A percentile compares a stretch with the other conserved stretches of the same genome.
phyloP scores from a whole-genome alignment of 2,329 filamentous ascomycete genomes.

The Xylariaceae sp. region DNA sequence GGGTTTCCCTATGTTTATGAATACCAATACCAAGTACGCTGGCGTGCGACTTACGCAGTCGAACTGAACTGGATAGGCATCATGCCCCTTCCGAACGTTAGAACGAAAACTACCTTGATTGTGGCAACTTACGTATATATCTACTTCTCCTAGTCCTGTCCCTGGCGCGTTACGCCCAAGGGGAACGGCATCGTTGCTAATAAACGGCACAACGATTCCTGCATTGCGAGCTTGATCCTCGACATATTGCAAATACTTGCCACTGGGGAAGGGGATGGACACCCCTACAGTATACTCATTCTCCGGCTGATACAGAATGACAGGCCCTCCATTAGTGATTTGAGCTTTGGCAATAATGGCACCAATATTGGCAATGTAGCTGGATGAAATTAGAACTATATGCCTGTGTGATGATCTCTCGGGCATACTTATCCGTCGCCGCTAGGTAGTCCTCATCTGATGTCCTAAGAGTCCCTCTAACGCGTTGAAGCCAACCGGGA shows the following conservation, averaged over 20 bases:
- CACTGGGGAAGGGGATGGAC: slow-evolving; percentile 62
- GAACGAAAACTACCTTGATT: not conserved
- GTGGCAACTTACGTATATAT: slow-evolving; percentile 32
- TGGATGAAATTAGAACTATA: slow-evolving; percentile 4
- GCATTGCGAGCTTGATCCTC: slow-evolving; percentile 68
- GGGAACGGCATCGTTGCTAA: slow-evolving; percentile 71
- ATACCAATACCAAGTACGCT: not conserved
- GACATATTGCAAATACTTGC: slow-evolving; percentile 70
- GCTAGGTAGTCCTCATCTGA: slow-evolving; percentile 62
- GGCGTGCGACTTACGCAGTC: slow-evolving; percentile 38
- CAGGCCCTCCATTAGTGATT: slow-evolving; percentile 79
- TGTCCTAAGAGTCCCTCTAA: slow-evolving; percentile 66
- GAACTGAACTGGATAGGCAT: slow-evolving; percentile 47
- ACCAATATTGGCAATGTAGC: slow-evolving; percentile 63
- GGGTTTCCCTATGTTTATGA: slow-evolving; percentile 34
- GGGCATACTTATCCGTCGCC: slow-evolving; percentile 54
- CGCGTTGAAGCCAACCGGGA: slow-evolving; percentile 75
- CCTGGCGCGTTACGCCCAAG: slow-evolving; percentile 66
- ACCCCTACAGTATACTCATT: slow-evolving; percentile 71
- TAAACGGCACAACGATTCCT: slow-evolving; percentile 73
- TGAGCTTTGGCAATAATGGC: slow-evolving; percentile 72
- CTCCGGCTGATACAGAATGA: slow-evolving; percentile 79
- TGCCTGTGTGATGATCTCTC: not conserved
- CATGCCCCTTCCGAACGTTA: slow-evolving; percentile 37
- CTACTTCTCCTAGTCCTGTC: slow-evolving; percentile 51